These are phyloP conservation scores for Cutaneotrichosporon cutaneum DNA, from an alignment of 1,284 basidiomycete genomes.

Conservation along the genomic window DNA sequence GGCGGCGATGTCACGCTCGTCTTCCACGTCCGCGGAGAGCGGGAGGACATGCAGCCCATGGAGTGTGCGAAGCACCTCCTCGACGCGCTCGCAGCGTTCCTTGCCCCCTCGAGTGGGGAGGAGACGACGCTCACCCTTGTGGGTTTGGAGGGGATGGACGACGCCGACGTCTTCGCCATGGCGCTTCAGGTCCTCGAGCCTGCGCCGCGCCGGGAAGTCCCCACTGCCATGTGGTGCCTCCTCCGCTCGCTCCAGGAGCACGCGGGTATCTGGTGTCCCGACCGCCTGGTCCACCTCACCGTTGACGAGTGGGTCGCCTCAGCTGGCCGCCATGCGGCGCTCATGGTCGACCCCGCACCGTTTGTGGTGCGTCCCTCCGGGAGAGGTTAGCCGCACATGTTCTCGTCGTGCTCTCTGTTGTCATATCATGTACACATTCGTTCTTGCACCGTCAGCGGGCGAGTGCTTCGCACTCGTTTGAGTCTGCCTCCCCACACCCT, in stretches of 20 bases:
- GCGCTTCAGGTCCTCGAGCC: background rate
- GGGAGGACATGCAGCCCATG: background rate
- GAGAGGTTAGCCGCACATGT: background rate
- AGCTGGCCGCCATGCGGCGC: background rate
- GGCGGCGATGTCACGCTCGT: constrained; percentile 3
- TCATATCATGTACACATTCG: background rate
- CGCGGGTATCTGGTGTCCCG: background rate
- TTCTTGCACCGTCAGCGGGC: too few relatives aligned
- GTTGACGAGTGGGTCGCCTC: background rate
- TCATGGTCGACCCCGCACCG: constrained; percentile 2
- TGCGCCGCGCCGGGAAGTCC: background rate
- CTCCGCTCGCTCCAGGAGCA: background rate
- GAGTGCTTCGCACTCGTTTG: too few relatives aligned
- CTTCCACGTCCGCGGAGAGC: background rate
- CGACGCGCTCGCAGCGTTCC: background rate
- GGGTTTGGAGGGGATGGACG: background rate
- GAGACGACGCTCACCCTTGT: background rate
- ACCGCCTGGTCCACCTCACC: background rate
- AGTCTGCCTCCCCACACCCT: too few relatives aligned
- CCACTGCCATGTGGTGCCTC: background rate
- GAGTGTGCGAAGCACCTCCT: background rate
- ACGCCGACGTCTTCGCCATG: constrained; percentile 1
- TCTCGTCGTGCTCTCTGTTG: background rate
- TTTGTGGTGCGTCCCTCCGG: background rate
- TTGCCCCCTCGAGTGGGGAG: background rate